Evolutionary conservation across 805 yeast genomes (phyloP).

Genomic region (Candida verbasci): DNA sequence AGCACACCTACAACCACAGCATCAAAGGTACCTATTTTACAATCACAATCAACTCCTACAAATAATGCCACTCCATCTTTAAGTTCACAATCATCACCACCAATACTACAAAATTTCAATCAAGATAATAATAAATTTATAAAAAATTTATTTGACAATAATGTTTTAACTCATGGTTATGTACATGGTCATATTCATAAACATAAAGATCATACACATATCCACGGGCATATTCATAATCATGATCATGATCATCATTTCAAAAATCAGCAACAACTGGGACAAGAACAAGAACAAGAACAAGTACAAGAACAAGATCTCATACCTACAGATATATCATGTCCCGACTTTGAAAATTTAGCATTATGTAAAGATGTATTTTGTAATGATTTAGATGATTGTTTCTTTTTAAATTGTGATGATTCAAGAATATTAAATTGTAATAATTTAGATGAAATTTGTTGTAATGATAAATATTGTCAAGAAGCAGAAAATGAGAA

Average conservation of each 20-base stretch:
- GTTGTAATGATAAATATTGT: slow-evolving; percentile 7
- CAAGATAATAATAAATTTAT: not conserved
- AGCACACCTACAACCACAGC: no score
- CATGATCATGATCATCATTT: slow-evolving; percentile 27
- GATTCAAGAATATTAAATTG: slow-evolving; percentile 10
- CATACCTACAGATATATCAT: slow-evolving; percentile 11
- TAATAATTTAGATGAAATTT: slow-evolving; percentile 8
- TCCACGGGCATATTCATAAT: slow-evolving; percentile 66
- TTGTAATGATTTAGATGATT: slow-evolving; percentile 42
- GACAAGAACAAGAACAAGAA: not conserved
- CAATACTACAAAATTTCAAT: not conserved
- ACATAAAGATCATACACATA: slow-evolving; percentile 56
- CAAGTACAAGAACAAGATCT: not conserved
- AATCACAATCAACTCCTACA: no score
- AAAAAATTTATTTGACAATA: not conserved
- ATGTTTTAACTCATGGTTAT: slow-evolving; percentile 40
- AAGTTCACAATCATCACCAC: no score
- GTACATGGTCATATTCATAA: slow-evolving; percentile 68
- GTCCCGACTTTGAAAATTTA: slow-evolving; percentile 28
- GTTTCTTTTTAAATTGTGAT: slow-evolving; percentile 35
- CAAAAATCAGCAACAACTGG: not conserved
- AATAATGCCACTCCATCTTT: no score
- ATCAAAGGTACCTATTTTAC: no score
- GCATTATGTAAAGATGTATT: slow-evolving; percentile 35
- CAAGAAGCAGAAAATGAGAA: slow-evolving; percentile 2